Conservation (phyloP, 257 asterid genomes). For the Solanum megistacrolobum region DNA sequence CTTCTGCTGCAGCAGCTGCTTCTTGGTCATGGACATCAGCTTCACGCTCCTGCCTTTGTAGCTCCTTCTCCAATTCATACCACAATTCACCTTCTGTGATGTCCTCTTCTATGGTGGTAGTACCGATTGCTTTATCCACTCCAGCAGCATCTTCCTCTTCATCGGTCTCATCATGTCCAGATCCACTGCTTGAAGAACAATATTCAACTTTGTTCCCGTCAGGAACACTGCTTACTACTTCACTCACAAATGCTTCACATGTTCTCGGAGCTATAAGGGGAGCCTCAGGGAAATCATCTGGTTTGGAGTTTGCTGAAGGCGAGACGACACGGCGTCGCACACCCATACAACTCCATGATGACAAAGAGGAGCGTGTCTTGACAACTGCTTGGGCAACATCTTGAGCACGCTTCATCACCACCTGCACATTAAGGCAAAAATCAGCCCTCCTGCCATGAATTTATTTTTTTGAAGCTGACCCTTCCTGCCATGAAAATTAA, state of each 20-base stretch:
- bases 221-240: conserved; percentile 21
- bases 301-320: conserved; percentile 25
- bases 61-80: conserved; percentile 78
- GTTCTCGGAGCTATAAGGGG: conserved; percentile 40
- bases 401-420: conserved; percentile 84
- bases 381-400: conserved; percentile 89
- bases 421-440: conserved; percentile 25
- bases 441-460: neutral
- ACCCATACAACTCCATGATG: conserved; percentile 87
- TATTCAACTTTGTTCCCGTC: conserved; percentile 21
- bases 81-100: conserved; percentile 75
- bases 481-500: neutral
- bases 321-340: conserved; percentile 64
- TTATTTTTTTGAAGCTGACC: neutral
- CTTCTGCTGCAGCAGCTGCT: conserved; percentile 59
- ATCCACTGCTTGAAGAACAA: conserved; percentile 41
- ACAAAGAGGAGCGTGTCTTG: conserved; percentile 57
- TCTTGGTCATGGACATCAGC: conserved; percentile 36
- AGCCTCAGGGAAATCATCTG: conserved; percentile 33
- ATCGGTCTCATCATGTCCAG: conserved; percentile 47
- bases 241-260: conserved; percentile 33
- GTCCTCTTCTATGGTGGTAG: conserved; percentile 44
- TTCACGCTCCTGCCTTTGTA: conserved; percentile 46
- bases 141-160: conserved; percentile 52
- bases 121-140: conserved; percentile 25